Conservation (phyloP, 2,329 filamentous ascomycete genomes). For the Acephala macrosclerotiorum region DNA sequence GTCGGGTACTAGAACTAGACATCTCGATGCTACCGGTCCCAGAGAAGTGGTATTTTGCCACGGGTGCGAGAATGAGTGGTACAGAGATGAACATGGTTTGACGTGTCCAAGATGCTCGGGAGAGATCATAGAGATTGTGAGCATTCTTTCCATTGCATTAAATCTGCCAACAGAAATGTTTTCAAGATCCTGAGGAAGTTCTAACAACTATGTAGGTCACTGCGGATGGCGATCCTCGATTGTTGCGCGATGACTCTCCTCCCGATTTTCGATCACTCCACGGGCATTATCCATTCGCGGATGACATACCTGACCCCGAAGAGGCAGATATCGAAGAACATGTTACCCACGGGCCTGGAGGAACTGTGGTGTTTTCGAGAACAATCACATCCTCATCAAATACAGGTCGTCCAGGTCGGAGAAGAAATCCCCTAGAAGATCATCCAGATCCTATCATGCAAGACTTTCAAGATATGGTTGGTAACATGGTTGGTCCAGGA, state of each 20-base stretch:
- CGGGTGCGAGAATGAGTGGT: slow-evolving; percentile 82
- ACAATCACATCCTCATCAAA: slow-evolving; percentile 35
- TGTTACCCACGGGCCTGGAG: slow-evolving; percentile 40
- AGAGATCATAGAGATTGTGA: slow-evolving; percentile 87
- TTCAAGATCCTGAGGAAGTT: slow-evolving; percentile 7
- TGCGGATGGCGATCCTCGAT: slow-evolving; percentile 68
- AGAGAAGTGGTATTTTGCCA: slow-evolving; percentile 88
- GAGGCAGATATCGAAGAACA: slow-evolving; percentile 64
- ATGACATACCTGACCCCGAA: slow-evolving; percentile 61
- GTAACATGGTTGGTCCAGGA: slow-evolving; percentile 49
- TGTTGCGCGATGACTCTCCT: slow-evolving; percentile 38
- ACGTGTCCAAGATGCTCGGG: slow-evolving; percentile 79
- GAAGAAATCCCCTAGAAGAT: slow-evolving; percentile 26
- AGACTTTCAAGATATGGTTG: slow-evolving; percentile 54
- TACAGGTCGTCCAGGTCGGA: slow-evolving; percentile 12
- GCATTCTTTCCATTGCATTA: slow-evolving; percentile 45
- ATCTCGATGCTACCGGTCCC: slow-evolving; percentile 57
- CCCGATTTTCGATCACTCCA: slow-evolving; percentile 28
- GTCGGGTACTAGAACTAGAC: slow-evolving; percentile 35
- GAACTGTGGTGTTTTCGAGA: slow-evolving; percentile 39
- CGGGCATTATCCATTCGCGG: slow-evolving; percentile 41
- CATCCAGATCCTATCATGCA: slow-evolving; percentile 41
- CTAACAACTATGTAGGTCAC: slow-evolving; percentile 54
- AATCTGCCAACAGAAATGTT: background rate
- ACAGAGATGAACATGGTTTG: slow-evolving; percentile 71